Evolutionary conservation across 306 rosid species (phyloP), one percentile per base, ranked within the genome.

Genomic region (Quercus variabilis): DNA sequence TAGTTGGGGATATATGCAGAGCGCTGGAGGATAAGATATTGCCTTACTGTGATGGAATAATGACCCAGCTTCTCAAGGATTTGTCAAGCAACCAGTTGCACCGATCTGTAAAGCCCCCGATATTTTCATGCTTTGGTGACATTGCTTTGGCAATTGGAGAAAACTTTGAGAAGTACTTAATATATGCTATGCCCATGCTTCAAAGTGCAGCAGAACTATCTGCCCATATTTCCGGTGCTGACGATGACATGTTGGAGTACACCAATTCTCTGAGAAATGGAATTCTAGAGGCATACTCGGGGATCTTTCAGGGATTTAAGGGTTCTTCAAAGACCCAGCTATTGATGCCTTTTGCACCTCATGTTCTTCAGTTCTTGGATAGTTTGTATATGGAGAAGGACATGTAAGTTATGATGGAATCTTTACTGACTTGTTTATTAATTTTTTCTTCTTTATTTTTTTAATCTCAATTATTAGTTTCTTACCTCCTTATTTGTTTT

Each of bases 131-230:
- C 84, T 92, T 92, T 87, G 98, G 98, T 10, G 98, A 94, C 86
- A 87, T 94, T 80, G 97, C 98, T 67, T 87, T 94, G 90, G 97
- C 97, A 23, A 92, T 94, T 71, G 97, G 98, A 58, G 98, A 94
- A 73, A 88, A 89, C 85, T 92, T 92, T 26, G 98, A 94, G 79
- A 94, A 94, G 88, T 94, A 94, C 86, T 86, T 94, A 79, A 71
- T 88, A 71, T 94, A 92, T 92, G 92, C 97, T 7, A 91, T 92
- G 98, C 98, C 98, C 70, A 94, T 94, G 98, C 96, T 94, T 78
- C 98, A 94, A 82, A 89, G 98, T 86, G 98, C 98, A 11, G 97
- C 97, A 1, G 98, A 94, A 82, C 93, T 94, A 26, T 94, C 97
- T 18, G 89, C 89, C 71, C 94, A 86, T 70, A 85, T 93, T 21